Percentiles rank a stretch among this genome's conserved stretches.
Conservation (phyloP, 1,139 yeast species). For the Sugiyamaella pinicola region DNA sequence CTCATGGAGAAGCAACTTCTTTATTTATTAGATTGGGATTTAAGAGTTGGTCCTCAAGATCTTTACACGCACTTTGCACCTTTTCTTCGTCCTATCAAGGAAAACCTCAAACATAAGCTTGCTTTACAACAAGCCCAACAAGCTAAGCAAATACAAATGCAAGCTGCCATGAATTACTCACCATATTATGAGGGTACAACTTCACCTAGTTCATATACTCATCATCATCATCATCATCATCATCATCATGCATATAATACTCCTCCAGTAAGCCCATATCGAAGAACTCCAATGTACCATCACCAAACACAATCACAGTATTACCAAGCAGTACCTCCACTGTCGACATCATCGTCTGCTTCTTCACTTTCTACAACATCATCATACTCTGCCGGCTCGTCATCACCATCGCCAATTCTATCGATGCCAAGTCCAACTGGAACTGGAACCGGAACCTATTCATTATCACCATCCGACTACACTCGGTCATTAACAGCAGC, state of each 20-base stretch:
- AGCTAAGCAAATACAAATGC: slow-evolving; percentile 8
- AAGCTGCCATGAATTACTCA: not conserved
- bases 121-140: slow-evolving; percentile 12
- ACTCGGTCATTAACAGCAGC: slow-evolving; percentile 12
- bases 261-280: slow-evolving; percentile 23
- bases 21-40: slow-evolving; percentile 80
- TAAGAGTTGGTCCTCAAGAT: slow-evolving; percentile 69
- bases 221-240: slow-evolving; percentile 7
- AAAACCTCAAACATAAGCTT: slow-evolving; percentile 29
- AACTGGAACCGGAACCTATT: slow-evolving; percentile 1
- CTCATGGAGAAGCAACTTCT: slow-evolving; percentile 88
- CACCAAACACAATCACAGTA: slow-evolving; percentile 10
- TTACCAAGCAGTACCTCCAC: slow-evolving; percentile 17
- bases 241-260: slow-evolving; percentile 20
- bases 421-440: slow-evolving; percentile 22
- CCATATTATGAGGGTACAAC: slow-evolving; percentile 9
- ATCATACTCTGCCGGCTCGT: slow-evolving; percentile 10
- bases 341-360: slow-evolving; percentile 21
- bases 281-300: slow-evolving; percentile 3
- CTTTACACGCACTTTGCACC: slow-evolving; percentile 69
- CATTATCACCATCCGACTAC: slow-evolving; percentile 16
- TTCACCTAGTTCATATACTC: not conserved
- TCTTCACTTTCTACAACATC: slow-evolving; percentile 20
- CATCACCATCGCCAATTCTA: slow-evolving; percentile 21
- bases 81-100: slow-evolving; percentile 72